phyloP scores from a whole-genome alignment of 2,329 filamentous ascomycete genomes.

The Colletotrichum falcatum region DNA sequence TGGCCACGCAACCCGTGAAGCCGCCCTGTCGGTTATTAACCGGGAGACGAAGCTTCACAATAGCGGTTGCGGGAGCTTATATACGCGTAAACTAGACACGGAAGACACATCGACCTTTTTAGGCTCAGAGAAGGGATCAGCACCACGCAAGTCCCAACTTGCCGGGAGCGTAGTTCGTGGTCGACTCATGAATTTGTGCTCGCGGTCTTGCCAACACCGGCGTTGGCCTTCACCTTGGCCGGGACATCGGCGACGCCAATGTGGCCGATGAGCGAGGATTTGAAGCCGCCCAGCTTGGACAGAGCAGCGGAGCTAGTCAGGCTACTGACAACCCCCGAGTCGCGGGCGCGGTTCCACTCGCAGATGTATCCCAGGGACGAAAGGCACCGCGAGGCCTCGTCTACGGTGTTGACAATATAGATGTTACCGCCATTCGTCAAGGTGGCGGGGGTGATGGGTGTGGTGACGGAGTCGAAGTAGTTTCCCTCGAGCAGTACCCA shows the following conservation, averaged over 20 bases:
- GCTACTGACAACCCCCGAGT: slow-evolving; percentile 38
- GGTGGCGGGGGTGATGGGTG: slow-evolving; percentile 50
- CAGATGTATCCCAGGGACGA: slow-evolving; percentile 43
- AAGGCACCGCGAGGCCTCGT: slow-evolving; percentile 42
- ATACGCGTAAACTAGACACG: slow-evolving; percentile 21
- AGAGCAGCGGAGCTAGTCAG: slow-evolving; percentile 38
- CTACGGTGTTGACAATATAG: slow-evolving; percentile 45
- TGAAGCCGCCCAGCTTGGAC: slow-evolving; percentile 41
- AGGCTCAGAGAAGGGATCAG: neutral
- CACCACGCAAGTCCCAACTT: neutral
- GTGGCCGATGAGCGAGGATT: slow-evolving; percentile 43
- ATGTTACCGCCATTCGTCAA: slow-evolving; percentile 44
- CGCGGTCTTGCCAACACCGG: slow-evolving; percentile 44
- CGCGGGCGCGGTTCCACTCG: slow-evolving; percentile 44
- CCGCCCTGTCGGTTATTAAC: neutral
- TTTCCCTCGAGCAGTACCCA: slow-evolving; percentile 47
- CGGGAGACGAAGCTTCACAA: no score
- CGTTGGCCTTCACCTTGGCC: slow-evolving; percentile 43
- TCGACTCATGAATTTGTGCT: slow-evolving; percentile 22
- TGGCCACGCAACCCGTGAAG: neutral
- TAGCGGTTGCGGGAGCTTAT: neutral
- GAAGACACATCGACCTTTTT: neutral
- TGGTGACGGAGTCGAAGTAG: slow-evolving; percentile 55
- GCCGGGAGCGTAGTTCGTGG: no score
- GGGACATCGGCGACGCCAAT: slow-evolving; percentile 43